Evolutionary conservation across 2,329 filamentous ascomycete species (phyloP).

Genomic region (Stachybotrys chartarum): DNA sequence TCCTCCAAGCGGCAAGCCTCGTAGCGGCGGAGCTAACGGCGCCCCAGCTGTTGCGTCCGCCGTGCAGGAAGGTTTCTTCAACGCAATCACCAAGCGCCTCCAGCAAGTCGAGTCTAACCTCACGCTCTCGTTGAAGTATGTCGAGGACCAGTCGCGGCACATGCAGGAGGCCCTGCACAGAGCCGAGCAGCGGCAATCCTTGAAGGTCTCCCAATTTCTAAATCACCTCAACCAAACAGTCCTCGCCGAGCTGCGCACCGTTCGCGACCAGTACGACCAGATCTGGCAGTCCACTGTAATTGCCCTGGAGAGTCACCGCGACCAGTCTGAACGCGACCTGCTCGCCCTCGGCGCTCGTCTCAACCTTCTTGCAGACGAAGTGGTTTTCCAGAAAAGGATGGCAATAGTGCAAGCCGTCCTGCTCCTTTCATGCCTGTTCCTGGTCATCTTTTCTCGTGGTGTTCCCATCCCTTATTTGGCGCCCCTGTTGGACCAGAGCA

Average conservation of each 20-base stretch:
- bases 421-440: constrained; percentile 74
- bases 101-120: constrained; percentile 89
- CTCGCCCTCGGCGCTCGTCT: constrained; percentile 74
- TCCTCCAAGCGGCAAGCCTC: constrained; percentile 14
- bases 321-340: constrained; percentile 77
- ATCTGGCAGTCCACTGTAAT: constrained; percentile 95
- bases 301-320: constrained; percentile 80
- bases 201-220: constrained; percentile 77
- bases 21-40: constrained; percentile 17
- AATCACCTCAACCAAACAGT: constrained; percentile 83
- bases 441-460: constrained; percentile 73
- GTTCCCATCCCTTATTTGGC: constrained; percentile 28
- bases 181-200: constrained; percentile 79
- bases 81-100: constrained; percentile 87
- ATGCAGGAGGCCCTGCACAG: constrained; percentile 80
- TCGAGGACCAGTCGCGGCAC: constrained; percentile 90
- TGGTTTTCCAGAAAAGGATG: constrained; percentile 83
- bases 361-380: constrained; percentile 86
- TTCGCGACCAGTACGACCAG: constrained; percentile 85
- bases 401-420: constrained; percentile 86
- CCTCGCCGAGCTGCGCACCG: constrained; percentile 67
- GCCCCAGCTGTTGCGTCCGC: constrained; percentile 52
- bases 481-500: constrained; percentile 19
- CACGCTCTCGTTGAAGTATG: constrained; percentile 87
- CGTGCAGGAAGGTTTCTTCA: constrained; percentile 97